Base-by-base conservation (phyloP, 768 basidiomycete genomes). In the Xerocomus brunneocitrinus region DNA sequence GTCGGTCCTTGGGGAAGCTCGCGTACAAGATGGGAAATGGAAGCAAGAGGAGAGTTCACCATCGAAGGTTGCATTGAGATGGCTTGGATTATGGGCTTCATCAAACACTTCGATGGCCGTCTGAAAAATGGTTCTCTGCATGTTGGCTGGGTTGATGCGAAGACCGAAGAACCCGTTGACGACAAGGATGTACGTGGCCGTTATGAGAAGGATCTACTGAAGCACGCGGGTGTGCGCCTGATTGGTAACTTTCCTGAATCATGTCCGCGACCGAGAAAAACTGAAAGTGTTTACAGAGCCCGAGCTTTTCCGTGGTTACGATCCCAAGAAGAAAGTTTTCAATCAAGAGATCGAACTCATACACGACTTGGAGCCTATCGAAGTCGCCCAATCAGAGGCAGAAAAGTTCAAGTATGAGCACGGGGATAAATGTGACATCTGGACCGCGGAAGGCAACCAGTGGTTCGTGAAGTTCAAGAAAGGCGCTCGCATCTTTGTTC, bases 381-480 rank as follows among this genome's bases (percentile, higher is more conserved):
- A 99, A 73, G 89, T 95, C 30, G 80, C 91, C 13, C 85, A 91
- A 51, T 82, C 82, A 28, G 97, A 99, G 62, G 95, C 95, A 2
- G 80, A 87, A 57, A 94, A 90, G 64, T 98, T 95, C 84, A 95
- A 97, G 76, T 80, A 88, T 52, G 91, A 98, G 67, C 97, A 98
- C 65, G 94, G 90, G 54, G 92, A 95, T 63, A 95, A 93, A 67
- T 94, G 91, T 66, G 95, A 99, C 67, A 82, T 91, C 62, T 98
- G 94, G 94, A 85, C 85, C 1, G 87, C 83, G 42, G 87, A 89
- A 66, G 87, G 87, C 13, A 92, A 89, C n/a, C 91, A 95, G 67
- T 97, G 89, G 91, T 93, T 91, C 64, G 94, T 94, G 67, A 97
- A 98, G 74, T 86, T 98, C 79, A 98, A 98, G 86, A 95, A 91